Evolutionary conservation across 2,329 filamentous ascomycete genomes (phyloP).

Genomic region (Rhynchosporium agropyri): DNA sequence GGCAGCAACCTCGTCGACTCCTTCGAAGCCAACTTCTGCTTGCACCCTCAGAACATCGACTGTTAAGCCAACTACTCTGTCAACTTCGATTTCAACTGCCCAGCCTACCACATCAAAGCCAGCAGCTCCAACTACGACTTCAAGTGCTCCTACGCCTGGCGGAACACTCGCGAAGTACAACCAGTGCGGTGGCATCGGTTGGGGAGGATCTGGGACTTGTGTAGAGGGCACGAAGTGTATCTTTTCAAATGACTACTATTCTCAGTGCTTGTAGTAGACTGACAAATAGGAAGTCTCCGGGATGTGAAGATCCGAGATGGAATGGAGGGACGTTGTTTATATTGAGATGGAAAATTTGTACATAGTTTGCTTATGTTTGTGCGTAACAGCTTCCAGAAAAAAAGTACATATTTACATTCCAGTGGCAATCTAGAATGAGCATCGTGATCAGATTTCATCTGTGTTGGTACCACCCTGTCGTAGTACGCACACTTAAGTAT

Average conservation of each 20-base stretch:
- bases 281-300: not conserved
- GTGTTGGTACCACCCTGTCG: too few species aligned
- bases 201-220: conserved; percentile 36
- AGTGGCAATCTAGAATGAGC: too few species aligned
- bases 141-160: conserved; percentile 16
- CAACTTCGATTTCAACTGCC: conserved; percentile 43
- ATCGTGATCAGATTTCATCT: too few species aligned
- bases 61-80: conserved; percentile 54
- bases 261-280: conserved; percentile 33
- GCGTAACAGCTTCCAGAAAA: too few species aligned
- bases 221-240: conserved; percentile 35
- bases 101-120: not conserved
- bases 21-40: conserved; percentile 12
- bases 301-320: not conserved
- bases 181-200: conserved; percentile 37
- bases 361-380: not conserved
- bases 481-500: too few species aligned
- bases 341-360: not conserved
- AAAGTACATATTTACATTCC: not conserved
- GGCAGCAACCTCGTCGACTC: conserved; percentile 4
- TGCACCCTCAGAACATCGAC: not conserved
- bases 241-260: conserved; percentile 34
- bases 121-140: not conserved
- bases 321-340: not conserved
- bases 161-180: conserved; percentile 29